A percentile compares a stretch with the other conserved stretches of the same genome.
These are phyloP conservation scores for Cicer pinnatifidum DNA, from an alignment of 306 rosid genomes.

Conservation along the genomic window DNA sequence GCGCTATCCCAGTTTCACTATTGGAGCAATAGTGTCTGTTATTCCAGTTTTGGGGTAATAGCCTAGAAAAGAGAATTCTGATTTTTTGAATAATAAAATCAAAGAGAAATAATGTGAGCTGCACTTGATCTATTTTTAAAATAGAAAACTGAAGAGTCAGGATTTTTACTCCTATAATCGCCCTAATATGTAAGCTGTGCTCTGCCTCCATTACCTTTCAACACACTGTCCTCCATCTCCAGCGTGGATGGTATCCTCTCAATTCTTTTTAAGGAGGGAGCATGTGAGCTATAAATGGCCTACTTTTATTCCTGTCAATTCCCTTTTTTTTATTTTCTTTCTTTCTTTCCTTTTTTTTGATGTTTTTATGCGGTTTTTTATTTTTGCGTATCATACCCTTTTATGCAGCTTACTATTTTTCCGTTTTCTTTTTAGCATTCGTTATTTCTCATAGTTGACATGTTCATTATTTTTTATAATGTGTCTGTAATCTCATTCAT, in stretches of 20 bases:
- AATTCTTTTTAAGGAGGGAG: neutral
- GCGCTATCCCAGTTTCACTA: neutral
- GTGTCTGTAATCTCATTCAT: neutral
- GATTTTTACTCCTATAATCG: neutral
- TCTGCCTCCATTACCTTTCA: neutral
- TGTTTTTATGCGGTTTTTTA: too few relatives aligned
- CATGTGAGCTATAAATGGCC: neutral
- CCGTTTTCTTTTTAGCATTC: constrained; percentile 17
- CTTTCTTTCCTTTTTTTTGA: too few relatives aligned
- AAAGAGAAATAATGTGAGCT: neutral
- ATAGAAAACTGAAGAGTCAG: neutral
- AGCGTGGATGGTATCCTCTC: neutral
- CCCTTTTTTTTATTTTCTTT: neutral
- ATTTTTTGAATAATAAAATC: neutral
- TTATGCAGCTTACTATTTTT: constrained; percentile 25
- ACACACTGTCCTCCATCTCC: neutral
- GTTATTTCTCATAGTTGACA: constrained; percentile 8
- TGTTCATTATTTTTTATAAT: constrained; percentile 20
- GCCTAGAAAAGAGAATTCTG: neutral
- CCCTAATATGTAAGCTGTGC: neutral
- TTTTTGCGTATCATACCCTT: too few relatives aligned
- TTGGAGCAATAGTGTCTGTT: neutral
- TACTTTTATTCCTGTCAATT: neutral
- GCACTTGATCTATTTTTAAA: neutral
- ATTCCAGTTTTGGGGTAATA: neutral